Conservation (phyloP, 2,329 filamentous ascomycete genomes). For the Botrytis sinoallii region DNA sequence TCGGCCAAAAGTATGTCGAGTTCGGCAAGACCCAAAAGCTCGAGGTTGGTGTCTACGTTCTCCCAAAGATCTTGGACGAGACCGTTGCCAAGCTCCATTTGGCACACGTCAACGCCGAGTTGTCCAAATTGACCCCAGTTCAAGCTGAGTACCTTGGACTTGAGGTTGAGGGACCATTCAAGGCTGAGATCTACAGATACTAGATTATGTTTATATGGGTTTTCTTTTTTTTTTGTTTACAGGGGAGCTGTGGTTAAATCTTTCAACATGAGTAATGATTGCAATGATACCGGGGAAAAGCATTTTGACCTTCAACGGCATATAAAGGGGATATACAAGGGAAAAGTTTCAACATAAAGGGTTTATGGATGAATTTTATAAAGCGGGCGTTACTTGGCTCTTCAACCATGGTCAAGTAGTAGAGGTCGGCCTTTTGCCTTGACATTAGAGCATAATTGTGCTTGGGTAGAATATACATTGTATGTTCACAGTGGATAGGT, state of each 20-base stretch:
- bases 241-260: slow-evolving; percentile 27
- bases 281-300: slow-evolving; percentile 55
- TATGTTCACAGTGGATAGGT: slow-evolving; percentile 17
- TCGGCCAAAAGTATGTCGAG: slow-evolving; percentile 92
- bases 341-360: slow-evolving; percentile 40
- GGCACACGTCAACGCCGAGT: slow-evolving; percentile 89
- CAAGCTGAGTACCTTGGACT: slow-evolving; percentile 96
- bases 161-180: slow-evolving; percentile 84
- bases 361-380: slow-evolving; percentile 28
- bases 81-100: slow-evolving; percentile 95
- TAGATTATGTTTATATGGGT: slow-evolving; percentile 32
- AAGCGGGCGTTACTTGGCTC: slow-evolving; percentile 41
- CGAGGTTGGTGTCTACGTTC: slow-evolving; percentile 86
- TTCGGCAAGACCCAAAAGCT: slow-evolving; percentile 92
- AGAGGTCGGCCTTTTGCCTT: slow-evolving; percentile 35
- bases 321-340: slow-evolving; percentile 36
- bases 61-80: slow-evolving; percentile 99
- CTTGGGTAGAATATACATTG: slow-evolving; percentile 22
- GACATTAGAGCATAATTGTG: slow-evolving; percentile 30
- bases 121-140: slow-evolving; percentile 76
- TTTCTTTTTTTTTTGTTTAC: slow-evolving; percentile 26
- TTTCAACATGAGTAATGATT: slow-evolving; percentile 51
- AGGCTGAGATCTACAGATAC: slow-evolving; percentile 70
- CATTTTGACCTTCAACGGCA: slow-evolving; percentile 62
- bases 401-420: slow-evolving; percentile 42